These are phyloP conservation scores for Lojkania enalia DNA, from an alignment of 2,329 filamentous ascomycete species.

Conservation along the genomic window DNA sequence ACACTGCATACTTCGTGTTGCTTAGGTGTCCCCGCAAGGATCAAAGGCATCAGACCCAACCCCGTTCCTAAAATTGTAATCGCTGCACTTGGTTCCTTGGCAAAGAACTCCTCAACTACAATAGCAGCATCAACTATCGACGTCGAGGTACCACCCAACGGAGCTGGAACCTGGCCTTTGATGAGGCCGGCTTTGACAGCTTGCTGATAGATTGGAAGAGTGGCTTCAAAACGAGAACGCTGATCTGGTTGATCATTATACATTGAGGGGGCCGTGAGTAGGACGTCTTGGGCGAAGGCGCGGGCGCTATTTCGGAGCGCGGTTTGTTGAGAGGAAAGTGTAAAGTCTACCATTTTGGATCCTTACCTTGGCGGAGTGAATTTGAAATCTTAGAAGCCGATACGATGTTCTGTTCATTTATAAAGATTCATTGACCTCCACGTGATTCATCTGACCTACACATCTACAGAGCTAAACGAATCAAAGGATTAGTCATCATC, in stretches of 20 bases:
- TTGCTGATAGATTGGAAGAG: conserved; percentile 51
- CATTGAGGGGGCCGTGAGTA: conserved; percentile 18
- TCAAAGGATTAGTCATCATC: too few relatives aligned
- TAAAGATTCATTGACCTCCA: too few relatives aligned
- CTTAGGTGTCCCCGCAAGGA: conserved; percentile 49
- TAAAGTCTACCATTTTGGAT: conserved; percentile 22
- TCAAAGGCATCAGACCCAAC: conserved; percentile 56
- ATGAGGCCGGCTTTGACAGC: conserved; percentile 52
- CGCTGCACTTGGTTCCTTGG: conserved; percentile 54
- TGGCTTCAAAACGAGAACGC: conserved; percentile 52
- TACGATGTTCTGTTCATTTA: too few relatives aligned
- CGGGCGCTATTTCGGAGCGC: conserved; percentile 16
- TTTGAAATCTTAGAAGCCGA: too few relatives aligned
- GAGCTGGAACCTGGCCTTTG: conserved; percentile 51
- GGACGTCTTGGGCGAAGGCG: conserved; percentile 17
- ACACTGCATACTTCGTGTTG: too few relatives aligned
- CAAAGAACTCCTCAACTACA: conserved; percentile 58
- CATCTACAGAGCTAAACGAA: too few relatives aligned
- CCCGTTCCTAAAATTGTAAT: conserved; percentile 58
- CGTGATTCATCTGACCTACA: too few relatives aligned
- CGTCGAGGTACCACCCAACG: conserved; percentile 52
- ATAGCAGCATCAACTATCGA: conserved; percentile 55
- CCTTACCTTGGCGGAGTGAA: neutral
- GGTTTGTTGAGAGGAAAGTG: conserved; percentile 17
- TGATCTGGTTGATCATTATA: conserved; percentile 24